phyloP scores from a whole-genome alignment of 768 basidiomycete species.

The Lentinus brumalis region DNA sequence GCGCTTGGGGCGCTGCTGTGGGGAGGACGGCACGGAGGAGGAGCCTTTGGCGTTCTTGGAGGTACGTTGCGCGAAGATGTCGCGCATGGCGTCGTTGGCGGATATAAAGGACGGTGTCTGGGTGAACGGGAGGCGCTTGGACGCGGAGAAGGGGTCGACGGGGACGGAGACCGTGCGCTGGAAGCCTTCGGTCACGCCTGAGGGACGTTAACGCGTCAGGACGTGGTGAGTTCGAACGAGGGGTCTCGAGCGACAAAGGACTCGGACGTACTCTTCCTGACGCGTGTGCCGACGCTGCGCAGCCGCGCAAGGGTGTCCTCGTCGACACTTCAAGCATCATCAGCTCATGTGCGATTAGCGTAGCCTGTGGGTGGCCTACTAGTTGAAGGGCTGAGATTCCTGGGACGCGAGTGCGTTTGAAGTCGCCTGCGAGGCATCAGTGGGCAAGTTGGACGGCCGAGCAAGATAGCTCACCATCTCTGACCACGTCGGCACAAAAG shows the following conservation, averaged over 20 bases:
- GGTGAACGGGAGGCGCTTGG: conserved; percentile 22
- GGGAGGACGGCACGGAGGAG: conserved; percentile 11
- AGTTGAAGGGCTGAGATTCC: conserved; percentile 11
- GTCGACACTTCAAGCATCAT: conserved; percentile 15
- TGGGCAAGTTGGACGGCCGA: background rate
- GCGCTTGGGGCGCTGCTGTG: conserved; percentile 21
- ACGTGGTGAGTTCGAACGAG: background rate
- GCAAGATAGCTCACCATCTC: background rate
- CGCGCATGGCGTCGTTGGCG: conserved; percentile 22
- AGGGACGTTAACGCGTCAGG: conserved; percentile 2
- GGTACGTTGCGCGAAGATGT: conserved; percentile 13
- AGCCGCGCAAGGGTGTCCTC: conserved; percentile 21
- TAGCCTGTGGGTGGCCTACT: conserved; percentile 9
- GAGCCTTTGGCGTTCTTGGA: conserved; percentile 14
- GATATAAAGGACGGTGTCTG: conserved; percentile 23
- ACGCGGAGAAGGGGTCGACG: conserved; percentile 8
- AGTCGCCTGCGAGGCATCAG: background rate
- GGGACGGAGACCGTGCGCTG: conserved; percentile 21
- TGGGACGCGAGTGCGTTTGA: background rate
- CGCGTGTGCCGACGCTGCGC: conserved; percentile 21
- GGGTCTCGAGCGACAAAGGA: background rate
- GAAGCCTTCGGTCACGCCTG: conserved; percentile 26
- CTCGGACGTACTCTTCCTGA: conserved; percentile 21
- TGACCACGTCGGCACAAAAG: background rate
- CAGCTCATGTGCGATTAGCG: background rate